These are phyloP conservation scores for Cryoendolithus antarcticus DNA, from an alignment of 2,329 filamentous ascomycete genomes.

Conservation along the genomic window DNA sequence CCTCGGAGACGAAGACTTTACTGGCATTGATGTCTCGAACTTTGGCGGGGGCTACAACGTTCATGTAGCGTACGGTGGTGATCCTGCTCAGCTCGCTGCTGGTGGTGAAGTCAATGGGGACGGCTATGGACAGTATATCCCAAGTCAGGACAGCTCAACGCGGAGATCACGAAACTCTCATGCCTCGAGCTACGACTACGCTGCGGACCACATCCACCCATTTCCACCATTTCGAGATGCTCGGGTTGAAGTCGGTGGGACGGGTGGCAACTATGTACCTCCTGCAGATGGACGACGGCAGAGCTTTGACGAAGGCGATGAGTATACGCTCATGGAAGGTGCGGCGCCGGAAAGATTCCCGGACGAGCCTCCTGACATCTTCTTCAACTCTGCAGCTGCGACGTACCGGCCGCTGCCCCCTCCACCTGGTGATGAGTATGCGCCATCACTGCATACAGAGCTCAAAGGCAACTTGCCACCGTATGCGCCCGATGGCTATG, in stretches of 20 bases:
- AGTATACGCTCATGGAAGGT: constrained; percentile 41
- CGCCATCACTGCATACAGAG: constrained; percentile 11
- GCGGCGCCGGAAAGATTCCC: constrained; percentile 24
- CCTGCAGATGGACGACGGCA: constrained; percentile 51
- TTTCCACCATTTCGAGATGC: constrained; percentile 50
- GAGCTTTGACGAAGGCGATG: constrained; percentile 90
- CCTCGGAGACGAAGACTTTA: constrained; percentile 30
- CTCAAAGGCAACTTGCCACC: constrained; percentile 3
- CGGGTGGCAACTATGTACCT: constrained; percentile 75
- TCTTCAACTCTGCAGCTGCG: constrained; percentile 75
- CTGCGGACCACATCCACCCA: constrained; percentile 40
- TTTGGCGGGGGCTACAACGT: constrained; percentile 61
- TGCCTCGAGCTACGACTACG: constrained; percentile 27
- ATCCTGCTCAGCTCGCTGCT: constrained; percentile 30
- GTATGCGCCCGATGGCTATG: constrained; percentile 14
- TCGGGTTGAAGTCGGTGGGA: constrained; percentile 75
- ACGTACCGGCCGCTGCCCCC: constrained; percentile 48
- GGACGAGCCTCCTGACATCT: constrained; percentile 70
- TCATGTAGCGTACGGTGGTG: constrained; percentile 48
- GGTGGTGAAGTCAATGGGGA: constrained; percentile 20
- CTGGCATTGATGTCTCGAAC: constrained; percentile 57
- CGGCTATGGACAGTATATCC: constrained; percentile 26
- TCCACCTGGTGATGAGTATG: constrained; percentile 47
- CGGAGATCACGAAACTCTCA: constrained; percentile 31
- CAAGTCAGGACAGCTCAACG: constrained; percentile 33